These are phyloP conservation scores for Sclerotinia sclerotiorum DNA, from an alignment of 2,329 filamentous ascomycete genomes.

Conservation along the genomic window DNA sequence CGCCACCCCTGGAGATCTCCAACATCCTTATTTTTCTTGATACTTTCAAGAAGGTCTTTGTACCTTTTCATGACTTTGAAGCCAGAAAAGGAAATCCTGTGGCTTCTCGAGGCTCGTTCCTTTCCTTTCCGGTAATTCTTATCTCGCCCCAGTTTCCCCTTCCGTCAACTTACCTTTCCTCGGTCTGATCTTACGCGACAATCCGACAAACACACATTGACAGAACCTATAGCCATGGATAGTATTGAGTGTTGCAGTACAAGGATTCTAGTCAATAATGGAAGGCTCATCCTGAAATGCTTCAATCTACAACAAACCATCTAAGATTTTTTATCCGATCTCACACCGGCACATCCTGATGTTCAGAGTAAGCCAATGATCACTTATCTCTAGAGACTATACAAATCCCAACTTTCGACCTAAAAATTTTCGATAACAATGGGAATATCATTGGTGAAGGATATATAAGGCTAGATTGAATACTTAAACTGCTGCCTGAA, in stretches of 20 bases:
- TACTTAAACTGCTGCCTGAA: constrained; percentile 25
- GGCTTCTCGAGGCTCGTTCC: constrained; percentile 2
- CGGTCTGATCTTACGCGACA: constrained; percentile 18
- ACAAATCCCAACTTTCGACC: constrained; percentile 9
- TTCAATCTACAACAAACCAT: constrained; percentile 5
- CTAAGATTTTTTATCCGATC: not conserved
- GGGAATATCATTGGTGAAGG: constrained; percentile 8
- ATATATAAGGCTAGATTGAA: constrained; percentile 4
- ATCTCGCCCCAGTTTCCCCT: constrained; percentile 10
- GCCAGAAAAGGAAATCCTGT: constrained; percentile 16
- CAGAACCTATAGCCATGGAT: constrained; percentile 12
- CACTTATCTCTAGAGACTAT: not conserved
- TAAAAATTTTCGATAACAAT: not conserved
- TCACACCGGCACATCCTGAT: constrained; percentile 5
- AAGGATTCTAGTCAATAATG: constrained; percentile 19
- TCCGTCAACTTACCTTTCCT: not conserved
- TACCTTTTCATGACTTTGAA: not conserved
- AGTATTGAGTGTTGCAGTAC: constrained; percentile 8
- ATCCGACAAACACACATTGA: constrained; percentile 8
- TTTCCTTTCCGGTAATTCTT: constrained; percentile 22
- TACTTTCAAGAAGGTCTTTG: constrained; percentile 2
- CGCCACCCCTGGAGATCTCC: constrained; percentile 12
- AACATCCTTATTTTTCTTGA: not conserved
- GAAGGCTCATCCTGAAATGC: constrained; percentile 4
- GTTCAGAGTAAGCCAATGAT: not conserved